Conservation (phyloP, 2,329 filamentous ascomycete species). For the Clarireedia monteithiana region DNA sequence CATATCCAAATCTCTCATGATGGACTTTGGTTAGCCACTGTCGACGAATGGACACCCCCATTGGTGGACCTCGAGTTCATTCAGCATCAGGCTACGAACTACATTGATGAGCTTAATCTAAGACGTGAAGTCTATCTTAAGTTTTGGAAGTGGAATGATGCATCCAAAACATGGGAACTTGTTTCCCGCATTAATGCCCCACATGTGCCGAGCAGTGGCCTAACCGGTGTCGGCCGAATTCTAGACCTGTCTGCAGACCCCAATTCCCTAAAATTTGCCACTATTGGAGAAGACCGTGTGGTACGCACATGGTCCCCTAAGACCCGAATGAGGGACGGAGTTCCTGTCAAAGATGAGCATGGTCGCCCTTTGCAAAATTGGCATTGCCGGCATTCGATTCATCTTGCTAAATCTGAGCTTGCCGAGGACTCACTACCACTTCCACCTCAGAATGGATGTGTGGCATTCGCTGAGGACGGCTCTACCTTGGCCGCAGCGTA, state of each 20-base stretch:
- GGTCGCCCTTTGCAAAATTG: constrained; percentile 62
- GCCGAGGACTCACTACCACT: constrained; percentile 8
- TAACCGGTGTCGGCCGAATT: constrained; percentile 46
- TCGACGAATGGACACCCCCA: constrained; percentile 84
- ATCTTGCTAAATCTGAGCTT: constrained; percentile 37
- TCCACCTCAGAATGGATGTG: constrained; percentile 42
- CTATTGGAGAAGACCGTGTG: constrained; percentile 71
- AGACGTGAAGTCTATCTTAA: constrained; percentile 74
- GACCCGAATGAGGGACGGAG: constrained; percentile 58
- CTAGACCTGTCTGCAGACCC: constrained; percentile 69
- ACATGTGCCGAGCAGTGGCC: constrained; percentile 52
- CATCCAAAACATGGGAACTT: constrained; percentile 58
- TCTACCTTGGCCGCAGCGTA: constrained; percentile 69
- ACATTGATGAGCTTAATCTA: constrained; percentile 40
- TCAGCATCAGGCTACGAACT: constrained; percentile 37
- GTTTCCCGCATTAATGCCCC: constrained; percentile 78
- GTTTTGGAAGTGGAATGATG: constrained; percentile 69
- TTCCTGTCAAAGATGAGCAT: constrained; percentile 51
- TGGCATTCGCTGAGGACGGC: constrained; percentile 78
- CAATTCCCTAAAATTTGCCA: constrained; percentile 65
- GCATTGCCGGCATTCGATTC: constrained; percentile 56
- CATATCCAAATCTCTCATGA: constrained; percentile 70
- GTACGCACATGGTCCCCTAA: constrained; percentile 78
- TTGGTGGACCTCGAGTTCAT: constrained; percentile 57
- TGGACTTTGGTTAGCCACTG: constrained; percentile 82